These are phyloP conservation scores for Sugiyamaella grinbergsii DNA, from an alignment of 1,139 yeast species.

Conservation along the genomic window DNA sequence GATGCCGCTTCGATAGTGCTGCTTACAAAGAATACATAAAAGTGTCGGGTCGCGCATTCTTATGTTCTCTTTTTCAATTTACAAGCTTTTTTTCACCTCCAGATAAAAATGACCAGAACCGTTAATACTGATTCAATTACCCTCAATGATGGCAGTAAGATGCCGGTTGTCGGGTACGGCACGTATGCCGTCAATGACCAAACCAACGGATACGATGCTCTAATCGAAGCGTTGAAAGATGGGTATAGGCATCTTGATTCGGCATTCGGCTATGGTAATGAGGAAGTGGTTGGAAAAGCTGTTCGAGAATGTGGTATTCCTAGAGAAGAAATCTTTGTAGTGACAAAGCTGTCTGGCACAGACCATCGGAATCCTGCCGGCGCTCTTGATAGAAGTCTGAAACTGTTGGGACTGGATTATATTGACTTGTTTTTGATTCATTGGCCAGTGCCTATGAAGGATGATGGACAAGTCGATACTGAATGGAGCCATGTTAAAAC, in stretches of 20 bases:
- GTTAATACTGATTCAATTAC: conserved; percentile 10
- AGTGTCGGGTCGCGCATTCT: too few relatives aligned
- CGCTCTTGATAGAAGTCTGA: conserved; percentile 64
- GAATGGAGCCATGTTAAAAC: conserved; percentile 66
- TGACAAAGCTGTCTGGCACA: conserved; percentile 52
- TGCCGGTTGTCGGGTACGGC: conserved; percentile 59
- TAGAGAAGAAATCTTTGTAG: conserved; percentile 55
- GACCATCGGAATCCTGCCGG: conserved; percentile 57
- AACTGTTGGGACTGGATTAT: conserved; percentile 69
- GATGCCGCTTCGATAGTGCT: too few relatives aligned
- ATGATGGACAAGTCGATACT: conserved; percentile 46
- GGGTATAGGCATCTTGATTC: conserved; percentile 59
- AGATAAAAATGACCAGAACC: conserved; percentile 15
- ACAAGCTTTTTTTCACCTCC: too few relatives aligned
- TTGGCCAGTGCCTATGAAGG: conserved; percentile 67
- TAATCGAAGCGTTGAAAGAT: conserved; percentile 54
- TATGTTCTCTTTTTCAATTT: too few relatives aligned
- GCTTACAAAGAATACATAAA: too few relatives aligned
- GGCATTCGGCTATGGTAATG: conserved; percentile 66
- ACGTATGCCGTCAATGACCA: conserved; percentile 56
- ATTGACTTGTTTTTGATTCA: conserved; percentile 83
- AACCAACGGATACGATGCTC: conserved; percentile 22
- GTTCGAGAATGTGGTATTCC: conserved; percentile 50
- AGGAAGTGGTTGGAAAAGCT: conserved; percentile 62
- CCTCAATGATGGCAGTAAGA: conserved; percentile 39